Conservation (phyloP, 176 grass and related monocot species). For the bread wheat (Triticum aestivum) region IWGSC_CS_RefSeq_v2.1 NC_057810.1:172121779-172122278, state of each 20-base stretch:
- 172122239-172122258: background rate
- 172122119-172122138: background rate
- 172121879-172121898: conserved; percentile 9
- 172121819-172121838: conserved; percentile 23
- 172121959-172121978: no score
- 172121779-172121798: conserved; percentile 19
- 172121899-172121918: background rate
- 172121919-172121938: no score
- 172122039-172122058: background rate
- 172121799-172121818: background rate
- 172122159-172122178: background rate
- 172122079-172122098: background rate
- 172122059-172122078: background rate
- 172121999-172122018: conserved; percentile 2
- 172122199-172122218: background rate
- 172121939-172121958: no score
- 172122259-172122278: background rate
- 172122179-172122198: background rate
- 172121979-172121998: conserved; percentile 6
- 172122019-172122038: background rate
- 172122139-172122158: background rate
- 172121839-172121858: conserved; percentile 14
- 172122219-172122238: conserved; percentile 10
- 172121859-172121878: conserved; percentile 13
- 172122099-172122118: background rate